A percentile compares a stretch with the other conserved stretches of the same genome.
These are phyloP conservation scores for Heterobasidion irregulare DNA, from an alignment of 1,284 basidiomycete species.

Conservation along the genomic window DNA sequence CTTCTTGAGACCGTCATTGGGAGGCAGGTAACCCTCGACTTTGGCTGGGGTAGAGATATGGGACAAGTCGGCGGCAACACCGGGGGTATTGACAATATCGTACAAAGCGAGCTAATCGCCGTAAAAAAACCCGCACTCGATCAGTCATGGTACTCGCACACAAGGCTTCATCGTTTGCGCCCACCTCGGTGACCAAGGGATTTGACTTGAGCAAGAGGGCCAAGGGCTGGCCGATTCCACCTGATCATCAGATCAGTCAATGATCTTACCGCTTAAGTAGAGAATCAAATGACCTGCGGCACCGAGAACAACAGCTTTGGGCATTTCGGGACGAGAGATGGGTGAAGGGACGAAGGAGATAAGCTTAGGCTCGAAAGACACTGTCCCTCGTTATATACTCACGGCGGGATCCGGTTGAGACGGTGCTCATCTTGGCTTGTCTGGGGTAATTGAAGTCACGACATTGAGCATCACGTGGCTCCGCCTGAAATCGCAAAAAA, in stretches of 20 bases:
- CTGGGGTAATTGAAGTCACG: background rate
- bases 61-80: constrained; percentile 91
- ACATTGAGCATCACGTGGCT: background rate
- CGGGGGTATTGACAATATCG: constrained; percentile 96
- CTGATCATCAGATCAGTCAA: constrained; percentile 27
- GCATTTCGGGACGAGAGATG: constrained; percentile 40
- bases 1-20: constrained; percentile 77
- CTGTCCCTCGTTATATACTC: background rate
- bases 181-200: constrained; percentile 71
- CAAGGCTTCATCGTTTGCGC: background rate
- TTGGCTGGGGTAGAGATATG: constrained; percentile 81
- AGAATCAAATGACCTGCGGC: constrained; percentile 59
- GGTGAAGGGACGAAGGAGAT: constrained; percentile 7
- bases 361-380: background rate
- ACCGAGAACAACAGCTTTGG: constrained; percentile 90
- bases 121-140: background rate
- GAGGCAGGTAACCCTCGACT: constrained; percentile 67
- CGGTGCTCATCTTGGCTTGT: background rate
- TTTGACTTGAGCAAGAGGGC: constrained; percentile 86
- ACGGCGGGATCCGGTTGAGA: too few species aligned
- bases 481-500: too few species aligned
- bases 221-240: constrained; percentile 90
- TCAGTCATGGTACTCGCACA: background rate
- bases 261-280: background rate
- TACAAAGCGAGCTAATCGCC: constrained; percentile 67